Evolutionary conservation across 805 yeast genomes (phyloP).

Genomic region (Candida pini): DNA sequence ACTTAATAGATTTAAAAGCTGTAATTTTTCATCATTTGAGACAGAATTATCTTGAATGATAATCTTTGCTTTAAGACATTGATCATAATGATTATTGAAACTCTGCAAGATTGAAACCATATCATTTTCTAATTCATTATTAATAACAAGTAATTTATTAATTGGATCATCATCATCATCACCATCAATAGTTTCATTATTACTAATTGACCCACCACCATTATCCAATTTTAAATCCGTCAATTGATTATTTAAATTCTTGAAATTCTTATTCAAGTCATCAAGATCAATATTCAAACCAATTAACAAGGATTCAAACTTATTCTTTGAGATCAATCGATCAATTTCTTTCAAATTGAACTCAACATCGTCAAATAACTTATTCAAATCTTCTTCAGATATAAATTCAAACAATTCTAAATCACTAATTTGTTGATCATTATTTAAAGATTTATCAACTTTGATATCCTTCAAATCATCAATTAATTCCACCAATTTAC

Average conservation of each 20-base stretch:
- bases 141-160: conserved; percentile 31
- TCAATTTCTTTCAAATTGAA: conserved; percentile 25
- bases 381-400: conserved; percentile 34
- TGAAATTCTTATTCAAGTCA: conserved; percentile 19
- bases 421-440: conserved; percentile 11
- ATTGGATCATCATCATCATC: too few species aligned
- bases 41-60: conserved; percentile 28
- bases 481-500: conserved; percentile 29
- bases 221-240: conserved; percentile 21
- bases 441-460: conserved; percentile 29
- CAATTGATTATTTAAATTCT: conserved; percentile 19
- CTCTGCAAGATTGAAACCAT: conserved; percentile 65
- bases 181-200: conserved; percentile 7
- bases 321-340: conserved; percentile 22
- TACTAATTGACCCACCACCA: too few species aligned
- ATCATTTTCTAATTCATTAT: conserved; percentile 53
- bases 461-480: conserved; percentile 30
- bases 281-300: conserved; percentile 23
- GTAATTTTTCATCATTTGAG: conserved; percentile 27
- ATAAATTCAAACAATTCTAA: conserved; percentile 50
- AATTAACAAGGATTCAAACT: conserved; percentile 22
- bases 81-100: conserved; percentile 78
- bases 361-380: conserved; percentile 27
- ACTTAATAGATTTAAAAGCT: conserved; percentile 41
- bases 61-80: conserved; percentile 49